Evolutionary conservation across 345 rosid genomes (phyloP).

Genomic region (Salix dunnii): DNA sequence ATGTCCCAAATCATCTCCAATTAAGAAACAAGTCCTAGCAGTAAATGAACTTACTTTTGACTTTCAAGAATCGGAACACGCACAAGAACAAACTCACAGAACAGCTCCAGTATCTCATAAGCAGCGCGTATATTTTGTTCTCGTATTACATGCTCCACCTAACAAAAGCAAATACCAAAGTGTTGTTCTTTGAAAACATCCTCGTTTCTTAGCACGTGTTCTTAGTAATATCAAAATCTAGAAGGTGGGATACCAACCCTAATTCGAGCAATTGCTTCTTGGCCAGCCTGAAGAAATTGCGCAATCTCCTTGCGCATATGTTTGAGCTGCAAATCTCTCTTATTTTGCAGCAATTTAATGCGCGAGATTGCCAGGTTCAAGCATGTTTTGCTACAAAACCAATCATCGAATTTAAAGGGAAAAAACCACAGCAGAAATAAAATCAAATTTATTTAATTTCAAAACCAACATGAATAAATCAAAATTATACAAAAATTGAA

Average conservation of each 20-base stretch:
- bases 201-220: neutral
- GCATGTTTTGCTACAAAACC: slow-evolving; percentile 67
- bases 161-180: slow-evolving; percentile 10
- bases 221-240: slow-evolving; percentile 2
- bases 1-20: neutral
- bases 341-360: slow-evolving; percentile 80
- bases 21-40: neutral
- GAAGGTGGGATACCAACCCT: slow-evolving; percentile 40
- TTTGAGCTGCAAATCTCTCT: slow-evolving; percentile 86
- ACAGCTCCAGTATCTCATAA: slow-evolving; percentile 80
- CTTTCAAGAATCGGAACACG: slow-evolving; percentile 79
- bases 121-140: slow-evolving; percentile 84
- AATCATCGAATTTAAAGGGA: neutral
- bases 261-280: slow-evolving; percentile 91
- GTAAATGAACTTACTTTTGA: slow-evolving; percentile 53
- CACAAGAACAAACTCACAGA: slow-evolving; percentile 88
- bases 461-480: neutral
- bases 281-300: slow-evolving; percentile 87
- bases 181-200: neutral
- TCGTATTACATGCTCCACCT: slow-evolving; percentile 96
- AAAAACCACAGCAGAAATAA: neutral
- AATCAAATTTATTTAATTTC: neutral
- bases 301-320: slow-evolving; percentile 94
- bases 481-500: neutral
- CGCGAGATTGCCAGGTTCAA: slow-evolving; percentile 75